Base-by-base conservation (phyloP, 2,329 filamentous ascomycete species). In the Penicillium hesseltinei region DNA sequence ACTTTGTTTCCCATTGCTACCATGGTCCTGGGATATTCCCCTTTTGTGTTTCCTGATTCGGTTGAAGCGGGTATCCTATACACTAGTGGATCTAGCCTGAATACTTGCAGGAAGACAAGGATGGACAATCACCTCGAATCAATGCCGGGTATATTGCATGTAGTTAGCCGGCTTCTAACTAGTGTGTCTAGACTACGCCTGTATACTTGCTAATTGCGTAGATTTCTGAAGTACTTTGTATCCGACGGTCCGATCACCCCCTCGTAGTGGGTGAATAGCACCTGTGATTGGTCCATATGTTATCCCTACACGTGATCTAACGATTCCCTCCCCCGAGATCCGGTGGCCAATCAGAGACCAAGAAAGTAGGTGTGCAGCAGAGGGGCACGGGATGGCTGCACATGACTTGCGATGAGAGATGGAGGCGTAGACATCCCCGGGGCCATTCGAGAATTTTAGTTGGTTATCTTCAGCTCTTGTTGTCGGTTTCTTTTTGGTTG, bases 361-460 rank as follows among this genome's bases (percentile, higher is more conserved):
- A 10, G 27, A 51, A 15, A 51, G 29, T 29, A 40, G 39, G 62
- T 64, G 62, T 62, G 62, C 48, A 51, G 60, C 62, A 58, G 68
- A 67, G 66, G 72, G 71, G 67, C 73, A 75, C 72, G 73, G 73
- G 73, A 73, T 67, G 58, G 53, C 57, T 63, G 67, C 74, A 75
- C 72, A 70, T 76, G 74, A 76, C 69, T 56, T 46, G 7, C 29
- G 48, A 59, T 17, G 53, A 46, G 43, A 46, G 21, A 56, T 40
- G 40, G 48, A 56, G 45, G 43, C 51, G 45, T 52, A 49, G 56
- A 59, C 15, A 60, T 63, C 63, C 25, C 42, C 42, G 17, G 42
- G 25, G 25, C 23, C 56, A 58, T 59, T 57, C 19, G 44, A 51
- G 56, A 59, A 58, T 52, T 42, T 48, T 43, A 57, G 40, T 49